Conservation (phyloP, 2,329 filamentous ascomycete genomes). For the Botrytis medusae region DNA sequence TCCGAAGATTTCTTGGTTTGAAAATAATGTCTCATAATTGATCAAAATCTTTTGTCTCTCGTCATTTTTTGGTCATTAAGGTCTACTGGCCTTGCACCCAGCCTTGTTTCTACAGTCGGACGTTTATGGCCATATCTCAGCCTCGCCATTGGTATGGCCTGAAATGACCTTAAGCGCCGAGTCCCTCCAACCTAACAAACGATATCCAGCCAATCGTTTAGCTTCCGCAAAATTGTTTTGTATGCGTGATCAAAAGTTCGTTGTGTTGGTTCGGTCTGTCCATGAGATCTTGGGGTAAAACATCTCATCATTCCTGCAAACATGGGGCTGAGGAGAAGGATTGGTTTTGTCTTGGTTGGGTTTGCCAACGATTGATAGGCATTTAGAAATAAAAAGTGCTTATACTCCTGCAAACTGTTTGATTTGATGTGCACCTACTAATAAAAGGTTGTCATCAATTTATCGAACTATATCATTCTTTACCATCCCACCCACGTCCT, state of each 20-base stretch:
- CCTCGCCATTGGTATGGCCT: constrained; percentile 8
- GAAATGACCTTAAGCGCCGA: constrained; percentile 1
- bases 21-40: neutral
- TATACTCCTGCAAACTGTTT: neutral
- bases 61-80: neutral
- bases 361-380: neutral
- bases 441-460: neutral
- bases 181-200: neutral
- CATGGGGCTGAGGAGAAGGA: constrained; percentile 4
- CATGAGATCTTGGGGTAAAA: neutral
- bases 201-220: neutral
- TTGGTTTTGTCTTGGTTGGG: neutral
- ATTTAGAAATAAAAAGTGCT: constrained; percentile 2
- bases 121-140: constrained; percentile 1
- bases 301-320: neutral
- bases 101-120: constrained; percentile 9
- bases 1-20: neutral
- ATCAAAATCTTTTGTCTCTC: neutral
- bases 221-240: neutral
- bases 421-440: neutral
- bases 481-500: neutral
- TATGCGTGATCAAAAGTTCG: neutral
- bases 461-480: neutral
- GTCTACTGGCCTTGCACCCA: neutral
- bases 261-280: neutral